Base-by-base conservation (phyloP, 352 stramenopile species). In the Ophiocytium majus region DNA sequence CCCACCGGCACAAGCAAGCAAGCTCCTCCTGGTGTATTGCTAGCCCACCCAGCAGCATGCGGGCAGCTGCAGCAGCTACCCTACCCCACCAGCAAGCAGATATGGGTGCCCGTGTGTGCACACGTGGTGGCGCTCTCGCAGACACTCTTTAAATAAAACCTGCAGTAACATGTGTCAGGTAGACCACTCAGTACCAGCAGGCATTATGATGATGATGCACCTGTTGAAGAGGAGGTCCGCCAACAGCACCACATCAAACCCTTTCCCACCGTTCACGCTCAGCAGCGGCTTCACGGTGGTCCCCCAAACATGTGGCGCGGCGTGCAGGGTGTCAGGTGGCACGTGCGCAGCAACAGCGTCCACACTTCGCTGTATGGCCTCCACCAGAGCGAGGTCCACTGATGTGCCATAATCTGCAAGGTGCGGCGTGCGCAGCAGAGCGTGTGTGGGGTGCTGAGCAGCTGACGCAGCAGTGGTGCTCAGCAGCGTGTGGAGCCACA, bases 211-310 rank as follows among this genome's bases (percentile, higher is more conserved):
- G 43, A 5, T 57, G 43, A 14, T 57, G 43, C 50, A 90, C 33
- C 86, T 79, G 79, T 90, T 90, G 78, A 90, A 90, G 1, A 90
- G 19, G 9, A 90, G 85, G 75, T 90, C 86, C 28, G 84, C 83
- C 35, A 90, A 49, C 14, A 90, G 50, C 1, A 89, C 71, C 19
- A 86, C 33, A 50, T 90, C 86, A 57, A 90, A 90, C 43, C n/a
- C 17, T 50, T 83, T 83, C 23, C n/a, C 9, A 35, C 9, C 79
- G n/a, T 10, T 37, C 57, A 89, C 35, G 1, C 28, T 33, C 31
- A 86, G 49, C 17, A 88, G 63, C 34, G 82, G 37, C 23, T 82
- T 37, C 9, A 88, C 84, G 0, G 32, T 23, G 5, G 66, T 28
- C 19, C 84, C 81, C 84, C 84, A 88, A 10, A 88, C 71, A 64